phyloP scores from a whole-genome alignment of 1,284 basidiomycete genomes.

The Apiotrichum sp. region DNA sequence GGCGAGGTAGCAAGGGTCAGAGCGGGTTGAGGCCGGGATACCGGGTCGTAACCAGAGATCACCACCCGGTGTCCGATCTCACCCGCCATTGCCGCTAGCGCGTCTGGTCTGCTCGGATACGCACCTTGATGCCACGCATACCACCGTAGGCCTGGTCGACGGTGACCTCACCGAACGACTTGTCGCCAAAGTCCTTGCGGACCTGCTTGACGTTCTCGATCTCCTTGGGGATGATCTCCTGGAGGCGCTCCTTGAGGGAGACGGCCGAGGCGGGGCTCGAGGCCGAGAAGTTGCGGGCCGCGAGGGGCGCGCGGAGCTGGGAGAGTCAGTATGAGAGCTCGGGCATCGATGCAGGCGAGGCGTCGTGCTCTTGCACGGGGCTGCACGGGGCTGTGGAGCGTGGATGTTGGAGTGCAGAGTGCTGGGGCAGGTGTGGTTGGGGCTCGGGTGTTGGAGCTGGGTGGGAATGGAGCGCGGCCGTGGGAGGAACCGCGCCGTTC shows the following conservation, averaged over 20 bases:
- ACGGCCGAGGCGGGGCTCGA: constrained; percentile 58
- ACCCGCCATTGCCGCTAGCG: too few relatives aligned
- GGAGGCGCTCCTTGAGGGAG: constrained; percentile 81
- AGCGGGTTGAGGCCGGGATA: too few relatives aligned
- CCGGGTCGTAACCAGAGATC: too few relatives aligned
- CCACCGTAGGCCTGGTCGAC: constrained; percentile 87
- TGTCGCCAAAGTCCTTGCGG: constrained; percentile 77
- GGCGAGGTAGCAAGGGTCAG: background rate
- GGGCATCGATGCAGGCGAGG: too few relatives aligned
- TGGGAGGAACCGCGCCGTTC: too few relatives aligned
- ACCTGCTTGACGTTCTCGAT: constrained; percentile 81
- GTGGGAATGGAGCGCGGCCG: too few relatives aligned
- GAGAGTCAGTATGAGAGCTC: background rate
- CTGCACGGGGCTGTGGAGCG: too few relatives aligned
- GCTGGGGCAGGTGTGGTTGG: too few relatives aligned
- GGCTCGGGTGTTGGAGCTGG: too few relatives aligned
- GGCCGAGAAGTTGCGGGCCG: constrained; percentile 50
- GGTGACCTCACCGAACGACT: constrained; percentile 78
- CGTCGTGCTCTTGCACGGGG: too few relatives aligned
- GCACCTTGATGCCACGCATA: constrained; percentile 69
- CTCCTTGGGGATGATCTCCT: constrained; percentile 83
- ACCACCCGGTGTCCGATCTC: too few relatives aligned
- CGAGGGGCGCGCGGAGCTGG: constrained; percentile 21
- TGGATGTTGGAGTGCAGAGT: too few relatives aligned
- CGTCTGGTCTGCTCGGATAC: background rate